Evolutionary conservation across 2,329 filamentous ascomycete species (phyloP).

Genomic region (Ophiostoma novo-ulmi): DNA sequence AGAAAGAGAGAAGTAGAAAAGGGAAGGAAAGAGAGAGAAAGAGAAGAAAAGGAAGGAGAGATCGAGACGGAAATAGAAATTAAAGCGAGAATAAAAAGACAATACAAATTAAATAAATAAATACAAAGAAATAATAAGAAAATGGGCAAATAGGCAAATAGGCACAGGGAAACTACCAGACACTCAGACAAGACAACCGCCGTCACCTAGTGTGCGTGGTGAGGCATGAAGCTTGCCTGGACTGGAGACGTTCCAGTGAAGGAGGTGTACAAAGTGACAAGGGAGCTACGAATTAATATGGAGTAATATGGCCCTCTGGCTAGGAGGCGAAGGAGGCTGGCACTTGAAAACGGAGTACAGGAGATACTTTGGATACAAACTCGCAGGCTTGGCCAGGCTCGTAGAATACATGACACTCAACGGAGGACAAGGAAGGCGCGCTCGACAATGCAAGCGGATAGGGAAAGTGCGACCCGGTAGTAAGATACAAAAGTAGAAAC

Average conservation of each 20-base stretch:
- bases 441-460: not conserved
- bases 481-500: too few relatives aligned
- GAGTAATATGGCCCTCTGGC: not conserved
- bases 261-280: conserved; percentile 15
- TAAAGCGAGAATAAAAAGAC: conserved; percentile 23
- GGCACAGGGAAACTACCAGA: not conserved
- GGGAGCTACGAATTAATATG: not conserved
- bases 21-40: conserved; percentile 4
- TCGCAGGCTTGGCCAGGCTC: not conserved
- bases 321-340: not conserved
- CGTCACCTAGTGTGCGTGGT: not conserved
- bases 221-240: conserved; percentile 14
- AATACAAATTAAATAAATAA: conserved; percentile 18
- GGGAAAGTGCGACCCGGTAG: conserved; percentile 1
- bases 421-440: conserved; percentile 14
- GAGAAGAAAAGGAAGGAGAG: conserved; percentile 13
- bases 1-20: conserved; percentile 16
- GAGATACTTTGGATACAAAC: not conserved
- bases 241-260: conserved; percentile 10
- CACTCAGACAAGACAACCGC: not conserved
- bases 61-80: conserved; percentile 6
- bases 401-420: not conserved
- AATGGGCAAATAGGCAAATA: not conserved
- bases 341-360: not conserved
- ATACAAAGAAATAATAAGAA: conserved; percentile 2